Base-by-base conservation (phyloP, 2,329 filamentous ascomycete species). In the Penicillium brasilianum region DNA sequence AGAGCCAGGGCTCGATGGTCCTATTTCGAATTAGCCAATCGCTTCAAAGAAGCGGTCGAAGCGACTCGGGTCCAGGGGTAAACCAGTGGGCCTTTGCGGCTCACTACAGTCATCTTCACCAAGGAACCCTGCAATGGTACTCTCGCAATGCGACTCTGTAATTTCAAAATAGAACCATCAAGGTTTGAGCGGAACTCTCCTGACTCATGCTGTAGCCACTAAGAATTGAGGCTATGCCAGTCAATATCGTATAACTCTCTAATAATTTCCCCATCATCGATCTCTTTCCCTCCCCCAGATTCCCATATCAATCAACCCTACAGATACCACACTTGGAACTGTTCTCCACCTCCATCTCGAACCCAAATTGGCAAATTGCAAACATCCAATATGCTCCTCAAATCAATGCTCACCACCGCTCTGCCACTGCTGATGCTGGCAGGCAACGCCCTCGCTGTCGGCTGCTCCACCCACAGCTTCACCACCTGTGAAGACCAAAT, bases 401-500 rank as follows among this genome's bases (percentile, higher is more conserved):
- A 34, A 14, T n/a, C 44, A 55, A 61, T 32, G 18, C 25, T 60
- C 20, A 16, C 57, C 20, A 55, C 49, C 13, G 52, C 48, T 16
- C 22, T 52, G 43, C 57, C 61, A 3, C 44, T 61, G 34, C 44
- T 63, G 34, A 55, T 61, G 46, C 61, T 63, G 22, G 61, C 61
- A 8, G 50, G 46, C 13, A 58, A 54, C 46, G 61, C 41, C 54
- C 34, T 59, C 20, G 63, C 48, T 28, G 58, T 39, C 14, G 55
- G 57, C 53, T 62, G 60, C 46, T 32, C 34, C 25, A 52, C 56
- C 32, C 43, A 54, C 56, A 63, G 60, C 55, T 67, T 36, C 48
- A 67, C 58, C 34, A 44, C 44, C 55, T 63, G 58, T 48, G 61
- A 55, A 39, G 66, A 66, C 54, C 53, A 36, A 1, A 68, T 57